phyloP scores from a whole-genome alignment of 192 early-diverging fungal species.

The Pecoramyces ruminantium region DNA sequence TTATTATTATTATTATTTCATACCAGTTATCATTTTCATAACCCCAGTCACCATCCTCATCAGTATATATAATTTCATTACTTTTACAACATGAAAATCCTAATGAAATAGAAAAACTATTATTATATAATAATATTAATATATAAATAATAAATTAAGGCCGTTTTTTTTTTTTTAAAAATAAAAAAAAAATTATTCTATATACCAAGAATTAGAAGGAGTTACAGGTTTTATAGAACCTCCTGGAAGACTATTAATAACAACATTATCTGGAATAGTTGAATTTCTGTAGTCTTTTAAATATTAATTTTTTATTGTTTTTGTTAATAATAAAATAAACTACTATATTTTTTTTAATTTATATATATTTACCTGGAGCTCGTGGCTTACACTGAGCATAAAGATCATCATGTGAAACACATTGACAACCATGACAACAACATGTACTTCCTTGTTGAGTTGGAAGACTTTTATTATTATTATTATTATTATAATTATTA shows the following conservation, averaged over 20 bases:
- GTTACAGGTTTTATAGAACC: neutral
- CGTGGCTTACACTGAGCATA: neutral
- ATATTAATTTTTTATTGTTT: neutral
- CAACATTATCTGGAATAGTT: neutral
- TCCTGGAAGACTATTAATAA: neutral
- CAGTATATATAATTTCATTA: neutral
- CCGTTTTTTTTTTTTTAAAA: too few relatives aligned
- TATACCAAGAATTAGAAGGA: neutral
- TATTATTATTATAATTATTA: too few relatives aligned
- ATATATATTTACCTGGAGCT: neutral
- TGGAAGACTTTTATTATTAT: neutral
- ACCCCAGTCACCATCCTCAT: neutral
- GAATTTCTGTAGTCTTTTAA: neutral
- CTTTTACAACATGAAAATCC: neutral
- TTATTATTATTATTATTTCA: neutral
- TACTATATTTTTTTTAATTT: neutral
- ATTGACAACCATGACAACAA: neutral
- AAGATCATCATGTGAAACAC: neutral
- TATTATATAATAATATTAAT: neutral
- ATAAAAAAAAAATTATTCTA: too few relatives aligned
- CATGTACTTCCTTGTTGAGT: neutral
- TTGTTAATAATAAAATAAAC: neutral
- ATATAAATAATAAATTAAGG: too few relatives aligned
- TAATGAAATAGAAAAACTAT: neutral
- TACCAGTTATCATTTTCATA: neutral